These are phyloP conservation scores for Botrytis paeoniae DNA, from an alignment of 2,329 filamentous ascomycete genomes.

Conservation along the genomic window DNA sequence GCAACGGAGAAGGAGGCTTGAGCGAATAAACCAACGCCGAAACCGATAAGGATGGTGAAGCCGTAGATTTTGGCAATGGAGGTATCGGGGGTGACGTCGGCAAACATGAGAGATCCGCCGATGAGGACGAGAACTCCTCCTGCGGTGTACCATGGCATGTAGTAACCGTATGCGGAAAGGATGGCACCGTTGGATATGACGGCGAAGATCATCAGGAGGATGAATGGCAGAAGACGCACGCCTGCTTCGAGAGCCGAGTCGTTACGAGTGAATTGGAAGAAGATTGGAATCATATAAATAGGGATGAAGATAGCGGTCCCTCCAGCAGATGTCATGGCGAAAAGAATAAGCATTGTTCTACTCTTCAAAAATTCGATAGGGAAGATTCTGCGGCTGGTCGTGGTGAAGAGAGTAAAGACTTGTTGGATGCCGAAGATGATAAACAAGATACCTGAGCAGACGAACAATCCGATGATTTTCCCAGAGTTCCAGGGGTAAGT, in stretches of 20 bases:
- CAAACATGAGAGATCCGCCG: conserved; percentile 38
- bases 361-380: conserved; percentile 39
- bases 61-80: conserved; percentile 33
- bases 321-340: conserved; percentile 37
- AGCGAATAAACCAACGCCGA: conserved; percentile 38
- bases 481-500: conserved; percentile 35
- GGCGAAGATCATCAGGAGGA: conserved; percentile 39
- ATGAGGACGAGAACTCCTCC: conserved; percentile 36
- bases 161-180: conserved; percentile 40
- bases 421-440: conserved; percentile 29
- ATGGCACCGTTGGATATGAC: conserved; percentile 38
- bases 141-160: conserved; percentile 42
- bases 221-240: conserved; percentile 40
- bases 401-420: conserved; percentile 35
- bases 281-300: conserved; percentile 46
- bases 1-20: conserved; percentile 5
- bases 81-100: conserved; percentile 33
- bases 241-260: conserved; percentile 47
- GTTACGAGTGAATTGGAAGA: conserved; percentile 50
- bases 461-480: conserved; percentile 38
- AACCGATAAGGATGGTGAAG: conserved; percentile 40
- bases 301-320: conserved; percentile 42
- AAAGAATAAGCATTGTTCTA: conserved; percentile 39
- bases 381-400: conserved; percentile 31
- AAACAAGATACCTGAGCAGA: conserved; percentile 44